Percentiles rank a stretch among this genome's conserved stretches.
These are phyloP conservation scores for Trifolium subterraneum DNA, from an alignment of 306 rosid genomes.

Conservation along the genomic window DNA sequence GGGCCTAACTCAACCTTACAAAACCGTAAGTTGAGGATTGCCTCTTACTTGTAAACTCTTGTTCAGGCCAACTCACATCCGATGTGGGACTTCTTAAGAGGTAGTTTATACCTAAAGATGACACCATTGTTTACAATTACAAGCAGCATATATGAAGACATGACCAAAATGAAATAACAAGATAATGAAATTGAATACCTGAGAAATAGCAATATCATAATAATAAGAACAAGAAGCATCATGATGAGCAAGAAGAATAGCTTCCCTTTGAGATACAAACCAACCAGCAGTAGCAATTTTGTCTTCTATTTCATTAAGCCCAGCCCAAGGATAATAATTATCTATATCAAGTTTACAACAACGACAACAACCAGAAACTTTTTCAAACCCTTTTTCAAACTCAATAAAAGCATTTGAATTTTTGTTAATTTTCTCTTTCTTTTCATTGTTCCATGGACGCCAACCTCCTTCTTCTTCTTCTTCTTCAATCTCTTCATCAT, in stretches of 20 bases:
- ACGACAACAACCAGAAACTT: background rate
- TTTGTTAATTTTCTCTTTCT: too few relatives aligned
- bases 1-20: too few relatives aligned
- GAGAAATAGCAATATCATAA: slow-evolving; percentile 78
- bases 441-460: too few relatives aligned
- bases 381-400: slow-evolving; percentile 51
- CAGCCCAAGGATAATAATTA: slow-evolving; percentile 40
- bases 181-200: slow-evolving; percentile 55
- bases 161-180: slow-evolving; percentile 2
- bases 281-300: slow-evolving; percentile 76
- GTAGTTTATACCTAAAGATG: too few relatives aligned
- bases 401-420: background rate
- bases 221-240: slow-evolving; percentile 80
- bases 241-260: slow-evolving; percentile 84
- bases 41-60: too few relatives aligned
- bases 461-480: too few relatives aligned
- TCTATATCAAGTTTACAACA: too few relatives aligned
- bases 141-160: too few relatives aligned
- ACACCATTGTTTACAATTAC: background rate
- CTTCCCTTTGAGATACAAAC: slow-evolving; percentile 93
- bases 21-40: too few relatives aligned
- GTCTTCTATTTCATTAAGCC: slow-evolving; percentile 71
- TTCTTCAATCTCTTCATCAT: background rate
- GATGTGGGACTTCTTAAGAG: too few relatives aligned
- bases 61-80: too few relatives aligned